Conservation (phyloP, 2,329 filamentous ascomycete genomes). For the Fusarium austroafricanum region DNA sequence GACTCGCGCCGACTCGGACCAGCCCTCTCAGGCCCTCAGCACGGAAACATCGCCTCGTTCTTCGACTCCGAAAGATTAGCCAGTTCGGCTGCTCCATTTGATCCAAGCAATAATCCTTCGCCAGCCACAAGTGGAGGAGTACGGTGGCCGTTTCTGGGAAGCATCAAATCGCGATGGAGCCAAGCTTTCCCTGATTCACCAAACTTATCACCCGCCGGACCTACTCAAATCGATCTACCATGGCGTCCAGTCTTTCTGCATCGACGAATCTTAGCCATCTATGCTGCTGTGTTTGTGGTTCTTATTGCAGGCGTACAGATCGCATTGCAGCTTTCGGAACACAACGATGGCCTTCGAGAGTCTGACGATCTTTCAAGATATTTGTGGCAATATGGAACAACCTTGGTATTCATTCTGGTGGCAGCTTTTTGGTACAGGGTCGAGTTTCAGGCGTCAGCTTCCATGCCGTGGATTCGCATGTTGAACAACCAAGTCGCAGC, state of each 20-base stretch:
- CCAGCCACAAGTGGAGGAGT: constrained; percentile 19
- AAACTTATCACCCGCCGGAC: constrained; percentile 20
- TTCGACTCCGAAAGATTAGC: constrained; percentile 45
- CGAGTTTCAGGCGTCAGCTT: constrained; percentile 54
- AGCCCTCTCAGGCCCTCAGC: constrained; percentile 9
- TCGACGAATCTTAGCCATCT: constrained; percentile 47
- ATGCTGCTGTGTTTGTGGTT: constrained; percentile 46
- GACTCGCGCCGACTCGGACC: constrained; percentile 24
- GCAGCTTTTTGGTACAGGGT: constrained; percentile 52
- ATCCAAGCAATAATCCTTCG: constrained; percentile 16
- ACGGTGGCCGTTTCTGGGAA: constrained; percentile 46
- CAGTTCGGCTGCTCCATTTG: constrained; percentile 34
- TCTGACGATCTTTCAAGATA: constrained; percentile 47
- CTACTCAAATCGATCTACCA: constrained; percentile 47
- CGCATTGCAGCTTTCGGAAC: constrained; percentile 48
- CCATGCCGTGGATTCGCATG: constrained; percentile 54
- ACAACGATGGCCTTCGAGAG: constrained; percentile 47
- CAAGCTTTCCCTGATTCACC: constrained; percentile 32
- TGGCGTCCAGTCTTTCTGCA: constrained; percentile 54
- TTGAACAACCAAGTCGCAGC: constrained; percentile 45
- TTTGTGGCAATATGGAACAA: constrained; percentile 53
- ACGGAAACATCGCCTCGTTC: constrained; percentile 41
- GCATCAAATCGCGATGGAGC: constrained; percentile 38
- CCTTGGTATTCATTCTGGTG: constrained; percentile 49
- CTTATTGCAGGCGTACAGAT: constrained; percentile 49